These are phyloP conservation scores for Aureobasidium sp. DNA, from an alignment of 2,329 filamentous ascomycete genomes.

Conservation along the genomic window DNA sequence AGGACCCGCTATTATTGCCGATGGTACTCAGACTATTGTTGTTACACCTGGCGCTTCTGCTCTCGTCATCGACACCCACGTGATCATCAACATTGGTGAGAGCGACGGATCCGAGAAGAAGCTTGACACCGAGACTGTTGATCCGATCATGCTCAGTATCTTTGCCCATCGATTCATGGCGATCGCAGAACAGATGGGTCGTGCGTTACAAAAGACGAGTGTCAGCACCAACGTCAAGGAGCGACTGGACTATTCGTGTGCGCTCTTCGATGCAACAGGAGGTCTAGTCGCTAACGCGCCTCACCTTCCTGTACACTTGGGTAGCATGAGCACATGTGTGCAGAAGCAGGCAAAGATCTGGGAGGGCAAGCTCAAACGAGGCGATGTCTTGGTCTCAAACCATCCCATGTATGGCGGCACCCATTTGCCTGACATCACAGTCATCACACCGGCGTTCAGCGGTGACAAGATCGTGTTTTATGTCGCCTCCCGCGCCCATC, in stretches of 20 bases:
- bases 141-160: constrained; percentile 70
- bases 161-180: constrained; percentile 81
- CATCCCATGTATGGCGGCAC: constrained; percentile 81
- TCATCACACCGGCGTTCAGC: constrained; percentile 72
- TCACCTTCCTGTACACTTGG: constrained; percentile 73
- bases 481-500: constrained; percentile 71
- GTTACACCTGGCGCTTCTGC: constrained; percentile 73
- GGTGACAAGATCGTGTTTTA: constrained; percentile 74
- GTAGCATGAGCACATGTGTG: constrained; percentile 80
- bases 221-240: constrained; percentile 78
- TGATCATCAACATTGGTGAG: constrained; percentile 75
- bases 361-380: constrained; percentile 68
- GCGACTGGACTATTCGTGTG: constrained; percentile 75
- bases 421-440: constrained; percentile 75
- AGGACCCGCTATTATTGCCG: constrained; percentile 80
- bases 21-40: constrained; percentile 75
- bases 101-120: constrained; percentile 41
- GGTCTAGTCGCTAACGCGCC: constrained; percentile 72
- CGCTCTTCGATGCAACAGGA: constrained; percentile 68
- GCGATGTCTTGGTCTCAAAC: constrained; percentile 77
- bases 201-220: constrained; percentile 70
- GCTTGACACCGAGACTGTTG: constrained; percentile 51
- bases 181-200: constrained; percentile 78
- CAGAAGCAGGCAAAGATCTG: constrained; percentile 72
- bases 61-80: constrained; percentile 74